These are phyloP conservation scores for Phylloporus sp. DNA, from an alignment of 768 basidiomycete genomes.

Conservation along the genomic window DNA sequence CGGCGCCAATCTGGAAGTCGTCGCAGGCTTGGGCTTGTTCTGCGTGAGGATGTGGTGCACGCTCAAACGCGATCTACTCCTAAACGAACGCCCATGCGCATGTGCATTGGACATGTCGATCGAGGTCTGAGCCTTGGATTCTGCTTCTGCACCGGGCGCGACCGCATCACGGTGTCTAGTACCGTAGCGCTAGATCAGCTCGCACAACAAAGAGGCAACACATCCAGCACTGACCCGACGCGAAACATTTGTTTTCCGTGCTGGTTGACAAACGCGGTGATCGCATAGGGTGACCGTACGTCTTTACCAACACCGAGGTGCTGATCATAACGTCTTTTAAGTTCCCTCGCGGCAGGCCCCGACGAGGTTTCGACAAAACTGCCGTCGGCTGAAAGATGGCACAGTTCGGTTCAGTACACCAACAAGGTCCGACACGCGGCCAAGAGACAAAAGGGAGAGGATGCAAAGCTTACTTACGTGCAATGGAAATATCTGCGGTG, in stretches of 20 bases:
- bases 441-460: neutral
- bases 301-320: conserved; percentile 59
- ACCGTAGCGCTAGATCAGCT: neutral
- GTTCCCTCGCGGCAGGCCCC: conserved; percentile 66
- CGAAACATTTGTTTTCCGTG: conserved; percentile 75
- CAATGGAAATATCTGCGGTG: conserved; percentile 52
- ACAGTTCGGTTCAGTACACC: conserved; percentile 1
- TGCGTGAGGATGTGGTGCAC: conserved; percentile 53
- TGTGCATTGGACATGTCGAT: conserved; percentile 33
- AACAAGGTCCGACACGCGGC: conserved; percentile 7
- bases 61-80: conserved; percentile 63
- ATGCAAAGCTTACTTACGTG: conserved; percentile 40
- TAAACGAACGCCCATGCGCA: conserved; percentile 34
- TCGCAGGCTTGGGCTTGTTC: conserved; percentile 43
- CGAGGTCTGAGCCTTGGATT: conserved; percentile 32
- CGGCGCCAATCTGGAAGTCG: conserved; percentile 18
- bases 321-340: conserved; percentile 74
- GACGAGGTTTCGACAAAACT: conserved; percentile 79
- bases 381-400: conserved; percentile 52
- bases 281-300: conserved; percentile 72
- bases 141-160: conserved; percentile 56
- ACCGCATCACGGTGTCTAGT: conserved; percentile 54
- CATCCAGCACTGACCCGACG: conserved; percentile 53
- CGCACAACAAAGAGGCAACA: neutral
- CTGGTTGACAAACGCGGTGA: conserved; percentile 79